Percentiles rank a stretch among this genome's conserved stretches.
Evolutionary conservation across 169 alveolate genomes (phyloP).

Genomic region (Neospora caninum): DNA sequence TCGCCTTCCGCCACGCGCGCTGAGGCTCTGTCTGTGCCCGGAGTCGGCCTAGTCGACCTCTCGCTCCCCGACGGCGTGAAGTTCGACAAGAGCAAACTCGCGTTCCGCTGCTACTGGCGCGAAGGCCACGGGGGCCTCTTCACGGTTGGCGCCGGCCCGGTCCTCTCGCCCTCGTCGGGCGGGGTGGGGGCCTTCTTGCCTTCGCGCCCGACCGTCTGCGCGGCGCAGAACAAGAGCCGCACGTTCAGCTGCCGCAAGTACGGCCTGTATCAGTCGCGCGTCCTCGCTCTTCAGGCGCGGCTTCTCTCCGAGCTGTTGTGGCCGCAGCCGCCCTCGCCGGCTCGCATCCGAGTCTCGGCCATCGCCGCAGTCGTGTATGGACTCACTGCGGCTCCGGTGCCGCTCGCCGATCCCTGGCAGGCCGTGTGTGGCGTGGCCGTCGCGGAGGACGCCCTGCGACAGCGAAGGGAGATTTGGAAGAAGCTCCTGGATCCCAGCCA

Average conservation of each 20-base stretch:
- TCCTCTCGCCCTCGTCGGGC: neutral
- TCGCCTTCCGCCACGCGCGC: constrained; percentile 8
- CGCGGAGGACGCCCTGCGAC: constrained; percentile 21
- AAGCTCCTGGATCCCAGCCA: neutral
- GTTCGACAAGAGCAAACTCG: constrained; percentile 64
- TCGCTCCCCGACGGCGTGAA: constrained; percentile 62
- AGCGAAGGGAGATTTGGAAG: neutral
- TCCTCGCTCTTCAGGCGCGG: constrained; percentile 60
- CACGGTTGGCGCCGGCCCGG: neutral
- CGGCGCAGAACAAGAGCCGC: constrained; percentile 58
- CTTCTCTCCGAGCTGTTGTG: constrained; percentile 56
- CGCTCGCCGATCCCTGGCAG: constrained; percentile 10
- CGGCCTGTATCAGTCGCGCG: constrained; percentile 54
- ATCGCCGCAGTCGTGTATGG: constrained; percentile 50
- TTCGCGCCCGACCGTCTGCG: neutral
- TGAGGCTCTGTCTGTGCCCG: constrained; percentile 56
- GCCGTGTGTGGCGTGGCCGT: constrained; percentile 53
- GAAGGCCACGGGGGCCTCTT: neutral
- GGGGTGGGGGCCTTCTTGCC: neutral
- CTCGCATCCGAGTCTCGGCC: constrained; percentile 58
- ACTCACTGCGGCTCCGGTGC: constrained; percentile 50
- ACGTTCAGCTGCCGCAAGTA: constrained; percentile 67
- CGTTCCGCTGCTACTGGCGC: constrained; percentile 66
- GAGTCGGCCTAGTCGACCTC: constrained; percentile 58
- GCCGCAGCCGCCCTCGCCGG: constrained; percentile 65